A percentile compares a stretch with the other conserved stretches of the same genome.
Evolutionary conservation across 148 eudicot species (phyloP).

Genomic region (Rhododendron simsii): DNA sequence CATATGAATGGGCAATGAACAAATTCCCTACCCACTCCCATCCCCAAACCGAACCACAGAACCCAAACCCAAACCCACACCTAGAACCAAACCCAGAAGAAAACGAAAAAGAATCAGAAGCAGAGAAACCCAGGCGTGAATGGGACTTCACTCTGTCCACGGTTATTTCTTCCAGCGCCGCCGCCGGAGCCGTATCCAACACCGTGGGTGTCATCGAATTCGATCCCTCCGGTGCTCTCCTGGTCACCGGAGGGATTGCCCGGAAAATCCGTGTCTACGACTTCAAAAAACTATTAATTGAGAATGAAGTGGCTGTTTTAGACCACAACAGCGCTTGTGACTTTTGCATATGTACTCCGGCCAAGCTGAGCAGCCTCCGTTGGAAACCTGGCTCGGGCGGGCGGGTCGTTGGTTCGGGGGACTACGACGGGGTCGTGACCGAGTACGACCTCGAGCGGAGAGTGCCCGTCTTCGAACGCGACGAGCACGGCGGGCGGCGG

Average conservation of each 20-base stretch:
- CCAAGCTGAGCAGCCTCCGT: constrained; percentile 45
- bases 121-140: constrained; percentile 24
- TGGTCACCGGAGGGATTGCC: constrained; percentile 49
- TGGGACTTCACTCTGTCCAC: constrained; percentile 45
- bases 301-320: background rate
- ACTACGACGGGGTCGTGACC: constrained; percentile 52
- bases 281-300: background rate
- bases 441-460: constrained; percentile 44
- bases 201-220: constrained; percentile 43
- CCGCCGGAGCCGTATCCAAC: constrained; percentile 16
- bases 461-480: constrained; percentile 44
- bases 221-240: constrained; percentile 20
- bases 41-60: constrained; percentile 4
- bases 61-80: constrained; percentile 5
- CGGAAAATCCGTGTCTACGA: constrained; percentile 36
- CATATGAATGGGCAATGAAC: constrained; percentile 49
- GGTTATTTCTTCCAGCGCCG: constrained; percentile 21
- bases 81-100: background rate
- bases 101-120: constrained; percentile 4
- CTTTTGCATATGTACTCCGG: constrained; percentile 39
- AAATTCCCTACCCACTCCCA: constrained; percentile 17
- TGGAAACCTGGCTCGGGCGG: constrained; percentile 43
- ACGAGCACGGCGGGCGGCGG: constrained; percentile 48
- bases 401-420: constrained; percentile 38
- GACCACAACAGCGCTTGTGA: constrained; percentile 33